A percentile compares a stretch with the other conserved stretches of the same genome.
These are phyloP conservation scores for Carpinus fangiana DNA, from an alignment of 306 rosid genomes.

Conservation along the genomic window DNA sequence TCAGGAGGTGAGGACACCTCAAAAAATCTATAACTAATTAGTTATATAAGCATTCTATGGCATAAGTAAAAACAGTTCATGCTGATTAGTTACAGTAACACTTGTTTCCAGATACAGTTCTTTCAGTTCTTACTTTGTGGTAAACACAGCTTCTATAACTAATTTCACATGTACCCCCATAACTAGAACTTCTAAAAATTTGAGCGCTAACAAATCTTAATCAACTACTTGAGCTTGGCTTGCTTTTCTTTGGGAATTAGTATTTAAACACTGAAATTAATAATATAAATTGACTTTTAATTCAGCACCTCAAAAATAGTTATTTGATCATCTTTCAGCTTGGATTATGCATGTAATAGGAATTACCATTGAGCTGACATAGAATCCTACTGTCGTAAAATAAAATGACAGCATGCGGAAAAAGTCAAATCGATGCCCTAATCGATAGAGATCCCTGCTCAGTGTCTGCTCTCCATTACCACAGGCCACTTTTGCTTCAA, in stretches of 20 bases:
- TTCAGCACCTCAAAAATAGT: not conserved
- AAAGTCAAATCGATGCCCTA: constrained; percentile 97
- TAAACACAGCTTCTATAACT: not conserved
- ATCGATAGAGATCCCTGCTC: constrained; percentile 89
- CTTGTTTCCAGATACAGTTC: not conserved
- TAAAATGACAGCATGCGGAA: constrained; percentile 93
- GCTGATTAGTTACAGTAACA: not conserved
- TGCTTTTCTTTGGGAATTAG: not conserved
- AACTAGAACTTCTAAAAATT: no score
- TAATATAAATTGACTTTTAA: not conserved
- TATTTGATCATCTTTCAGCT: constrained; percentile 4
- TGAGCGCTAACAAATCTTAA: not conserved
- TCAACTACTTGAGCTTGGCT: not conserved
- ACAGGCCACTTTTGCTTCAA: constrained; percentile 96
- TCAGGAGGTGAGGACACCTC: not conserved
- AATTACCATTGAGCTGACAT: constrained; percentile 81
- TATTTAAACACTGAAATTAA: not conserved
- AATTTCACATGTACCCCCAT: not conserved
- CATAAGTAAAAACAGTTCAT: not conserved
- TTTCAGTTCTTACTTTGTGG: not conserved
- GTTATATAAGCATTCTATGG: not conserved
- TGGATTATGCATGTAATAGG: constrained; percentile 13
- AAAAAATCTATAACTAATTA: not conserved
- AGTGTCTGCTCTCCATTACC: constrained; percentile 94
- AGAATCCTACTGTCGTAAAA: constrained; percentile 89